Base-by-base conservation (phyloP, 2,329 filamentous ascomycete genomes). In the Fusarium marasasianum region DNA sequence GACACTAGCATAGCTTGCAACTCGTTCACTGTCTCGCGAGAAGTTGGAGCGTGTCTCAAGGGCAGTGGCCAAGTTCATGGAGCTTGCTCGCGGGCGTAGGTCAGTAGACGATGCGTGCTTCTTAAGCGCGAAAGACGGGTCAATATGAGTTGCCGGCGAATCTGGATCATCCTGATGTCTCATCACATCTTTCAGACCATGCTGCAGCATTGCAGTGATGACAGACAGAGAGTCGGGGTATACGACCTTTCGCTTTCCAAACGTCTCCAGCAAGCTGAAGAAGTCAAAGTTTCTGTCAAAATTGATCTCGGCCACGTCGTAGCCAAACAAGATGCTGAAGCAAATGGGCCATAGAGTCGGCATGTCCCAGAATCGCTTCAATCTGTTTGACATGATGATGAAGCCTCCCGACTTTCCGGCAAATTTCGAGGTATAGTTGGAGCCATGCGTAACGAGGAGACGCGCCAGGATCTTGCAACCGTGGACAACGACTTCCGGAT, bases 291-390 rank as follows among this genome's bases (percentile, higher is more conserved):
- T 87, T 73, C 90, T 88, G 58, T 93, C 90, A 75, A 95, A 90
- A 77, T 95, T 89, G 75, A 95, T 89, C 55, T 90, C 90, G 5
- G 91, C 91, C 51, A 97, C 90, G 78, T 98, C 95, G 47, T 91
- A 88, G 2, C 94, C 95, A 79, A 99, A 98, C 6, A 99, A 83
- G 29, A 98, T 93, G 60, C 94, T 92, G 82, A 99, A 94, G 79
- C 93, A 95, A 48, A 96, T 92, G 0, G 92, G 91, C 96, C 96
- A 98, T 33, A 98, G 83, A 1, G 91, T 90, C 6, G 95, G 90
- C 22, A 95, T 89, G 78, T 94, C 92, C 96, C 96, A 99, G 91
- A 95, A 98, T 77, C 92, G 87, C 79, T 92, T 94, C 8, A 99
- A 84, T 38, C 94, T 90, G 77, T 93, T 89, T 43, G 93, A 93